Conservation (phyloP, 345 rosid genomes). For the Ailanthus altissimus region DNA sequence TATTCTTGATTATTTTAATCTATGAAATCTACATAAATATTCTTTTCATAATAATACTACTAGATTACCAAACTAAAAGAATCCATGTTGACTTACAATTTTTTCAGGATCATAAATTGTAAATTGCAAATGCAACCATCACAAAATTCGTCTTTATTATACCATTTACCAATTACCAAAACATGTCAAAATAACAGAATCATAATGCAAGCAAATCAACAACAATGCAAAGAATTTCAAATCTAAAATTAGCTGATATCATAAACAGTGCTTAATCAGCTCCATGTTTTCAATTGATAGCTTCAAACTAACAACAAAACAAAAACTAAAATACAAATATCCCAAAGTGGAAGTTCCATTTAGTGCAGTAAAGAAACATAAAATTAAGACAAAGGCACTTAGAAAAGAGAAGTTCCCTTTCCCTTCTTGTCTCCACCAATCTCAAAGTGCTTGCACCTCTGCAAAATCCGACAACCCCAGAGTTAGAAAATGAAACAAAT, state of each 20-base stretch:
- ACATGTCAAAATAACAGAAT: too few species aligned
- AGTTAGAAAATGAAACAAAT: background rate
- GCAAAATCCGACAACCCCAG: slow-evolving; percentile 4
- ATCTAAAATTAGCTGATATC: background rate
- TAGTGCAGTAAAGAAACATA: slow-evolving; percentile 21
- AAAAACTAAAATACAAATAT: background rate
- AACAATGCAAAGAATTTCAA: background rate
- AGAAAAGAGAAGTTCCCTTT: slow-evolving; percentile 67
- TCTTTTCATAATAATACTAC: too few species aligned
- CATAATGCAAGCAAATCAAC: background rate
- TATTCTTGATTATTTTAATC: too few species aligned
- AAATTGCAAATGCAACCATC: too few species aligned
- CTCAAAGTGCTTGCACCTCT: slow-evolving; percentile 80
- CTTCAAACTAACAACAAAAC: background rate
- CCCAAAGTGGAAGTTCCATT: slow-evolving; percentile 13
- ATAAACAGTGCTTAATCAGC: background rate
- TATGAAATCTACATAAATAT: too few species aligned
- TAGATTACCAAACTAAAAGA: too few species aligned
- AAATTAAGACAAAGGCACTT: slow-evolving; percentile 16
- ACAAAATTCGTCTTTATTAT: too few species aligned
- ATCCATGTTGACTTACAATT: too few species aligned
- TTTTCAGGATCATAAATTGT: too few species aligned
- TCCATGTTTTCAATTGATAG: background rate
- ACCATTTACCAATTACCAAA: too few species aligned
- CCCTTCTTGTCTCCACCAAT: slow-evolving; percentile 80